A percentile compares a stretch with the other conserved stretches of the same genome.
Evolutionary conservation across 1,284 basidiomycete genomes (phyloP).

Genomic region (Hemileia vastatrix): DNA sequence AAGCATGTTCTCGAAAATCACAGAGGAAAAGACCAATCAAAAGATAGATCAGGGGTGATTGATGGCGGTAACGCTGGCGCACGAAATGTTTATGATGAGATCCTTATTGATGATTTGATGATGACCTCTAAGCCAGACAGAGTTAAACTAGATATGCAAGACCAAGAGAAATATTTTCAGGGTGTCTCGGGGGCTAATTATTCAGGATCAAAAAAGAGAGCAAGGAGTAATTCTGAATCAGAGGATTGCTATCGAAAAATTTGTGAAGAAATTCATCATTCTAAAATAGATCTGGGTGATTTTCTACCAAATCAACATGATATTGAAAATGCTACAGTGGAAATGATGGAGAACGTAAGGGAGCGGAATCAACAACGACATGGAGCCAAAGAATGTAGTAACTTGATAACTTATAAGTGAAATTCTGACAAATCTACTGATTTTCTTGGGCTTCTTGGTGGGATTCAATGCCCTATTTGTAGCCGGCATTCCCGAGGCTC

Average conservation of each 20-base stretch:
- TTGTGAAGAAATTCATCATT: too few relatives aligned
- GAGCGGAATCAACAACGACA: conserved; percentile 56
- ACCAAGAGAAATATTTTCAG: conserved; percentile 18
- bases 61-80: conserved; percentile 21
- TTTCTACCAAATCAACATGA: conserved; percentile 41
- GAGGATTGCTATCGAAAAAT: too few relatives aligned
- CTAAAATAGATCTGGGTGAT: conserved; percentile 9
- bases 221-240: neutral
- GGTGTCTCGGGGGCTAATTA: conserved; percentile 1
- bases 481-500: conserved; percentile 68
- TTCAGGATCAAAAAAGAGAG: neutral
- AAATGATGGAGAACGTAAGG: conserved; percentile 66
- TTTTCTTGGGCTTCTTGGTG: neutral
- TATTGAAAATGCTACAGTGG: conserved; percentile 57
- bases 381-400: conserved; percentile 28
- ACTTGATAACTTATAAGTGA: neutral
- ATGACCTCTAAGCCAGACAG: conserved; percentile 2
- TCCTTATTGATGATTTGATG: conserved; percentile 8
- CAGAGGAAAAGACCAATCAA: conserved; percentile 13
- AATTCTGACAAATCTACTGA: neutral
- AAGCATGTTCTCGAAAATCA: too few relatives aligned
- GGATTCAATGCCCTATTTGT: neutral
- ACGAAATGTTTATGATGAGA: conserved; percentile 18
- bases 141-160: conserved; percentile 16
- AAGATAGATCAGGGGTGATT: conserved; percentile 11